Evolutionary conservation across 1,139 yeast species (phyloP), one percentile per base, ranked within the genome.

Genomic region (Meyerozyma smithsonii): DNA sequence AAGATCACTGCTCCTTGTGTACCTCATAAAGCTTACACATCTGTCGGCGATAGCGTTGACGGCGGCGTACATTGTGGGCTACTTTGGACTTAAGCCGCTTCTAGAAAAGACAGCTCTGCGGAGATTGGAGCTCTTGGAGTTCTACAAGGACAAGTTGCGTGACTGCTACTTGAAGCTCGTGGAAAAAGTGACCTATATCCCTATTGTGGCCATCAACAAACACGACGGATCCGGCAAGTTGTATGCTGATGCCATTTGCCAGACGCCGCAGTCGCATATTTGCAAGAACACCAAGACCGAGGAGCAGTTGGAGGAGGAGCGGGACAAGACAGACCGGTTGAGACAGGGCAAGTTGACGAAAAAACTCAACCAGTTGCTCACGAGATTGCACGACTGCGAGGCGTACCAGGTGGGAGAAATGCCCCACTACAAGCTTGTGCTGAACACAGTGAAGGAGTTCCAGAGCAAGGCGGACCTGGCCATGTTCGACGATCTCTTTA

Each of bases 231-330:
- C 65, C 21, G 73, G 68, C 11, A 58, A 59, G 36, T 46, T 60
- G 18, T 64, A 67, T 40, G 64, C 71, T 3, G 77, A 71, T 46
- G 65, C 74, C 2, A 59, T 62, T 40, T 49, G 58, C 18, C 77
- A 71, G 48, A 70, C 76, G 1, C 57, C 52, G 7, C 58, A 55
- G 32, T 55, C 66, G n/a, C 50, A 45, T 19, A 41, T 55, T 28
- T 49, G 44, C 8, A 38, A 46, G 32, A 41, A 40, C n/a, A 34
- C 35, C 8, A 38, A 44, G 15, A 36, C 41, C 10, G 35, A 37
- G n/a, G 50, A 42, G 20, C 56, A 52, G 26, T 37, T 42, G 10
- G 46, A 50, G 11, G 56, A 53, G 12, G 51, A 53, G 32, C 44
- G 47, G 14, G 46, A 49, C 8, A 44, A 44, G 6, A 45, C 42